Percentiles rank a stretch among this genome's conserved stretches.
phyloP scores from a whole-genome alignment of 75 land plant species.

The Selaginella tamariscina region DNA sequence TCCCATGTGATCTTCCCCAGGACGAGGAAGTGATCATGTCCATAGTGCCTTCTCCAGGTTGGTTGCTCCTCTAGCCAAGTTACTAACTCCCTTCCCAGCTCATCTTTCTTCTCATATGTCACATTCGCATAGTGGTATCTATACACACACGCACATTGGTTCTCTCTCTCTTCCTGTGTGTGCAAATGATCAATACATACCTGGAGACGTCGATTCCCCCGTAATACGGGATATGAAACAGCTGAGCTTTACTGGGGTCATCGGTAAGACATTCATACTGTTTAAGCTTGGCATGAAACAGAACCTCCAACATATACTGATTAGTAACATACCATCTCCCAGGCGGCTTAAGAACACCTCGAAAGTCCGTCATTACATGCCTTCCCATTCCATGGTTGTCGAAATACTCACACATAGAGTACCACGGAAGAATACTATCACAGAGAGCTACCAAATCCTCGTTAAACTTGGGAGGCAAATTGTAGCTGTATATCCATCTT shows the following conservation, averaged over 20 bases:
- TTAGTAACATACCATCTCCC: slow-evolving; percentile 39
- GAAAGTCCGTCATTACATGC: slow-evolving; percentile 16
- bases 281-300: slow-evolving; percentile 50
- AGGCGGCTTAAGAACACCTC: background rate
- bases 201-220: slow-evolving; percentile 39
- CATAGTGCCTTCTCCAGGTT: slow-evolving; percentile 35
- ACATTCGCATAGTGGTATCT: slow-evolving; percentile 33
- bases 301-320: slow-evolving; percentile 51
- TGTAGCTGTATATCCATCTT: slow-evolving; percentile 38
- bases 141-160: background rate
- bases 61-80: slow-evolving; percentile 35
- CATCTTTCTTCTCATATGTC: slow-evolving; percentile 36
- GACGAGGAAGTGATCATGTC: slow-evolving; percentile 51
- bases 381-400: slow-evolving; percentile 49
- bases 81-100: slow-evolving; percentile 37
- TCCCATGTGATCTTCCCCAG: slow-evolving; percentile 75
- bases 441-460: slow-evolving; percentile 34
- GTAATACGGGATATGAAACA: slow-evolving; percentile 49
- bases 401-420: slow-evolving; percentile 51
- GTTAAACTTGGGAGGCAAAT: slow-evolving; percentile 52
- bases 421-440: slow-evolving; percentile 38
- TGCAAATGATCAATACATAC: slow-evolving; percentile 20
- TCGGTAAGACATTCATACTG: slow-evolving; percentile 49
- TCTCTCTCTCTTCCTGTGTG: background rate
- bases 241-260: slow-evolving; percentile 34